A percentile compares a stretch with the other conserved stretches of the same genome.
phyloP scores from a whole-genome alignment of 2,329 filamentous ascomycete species.

The Microsporum ferrugineum region DNA sequence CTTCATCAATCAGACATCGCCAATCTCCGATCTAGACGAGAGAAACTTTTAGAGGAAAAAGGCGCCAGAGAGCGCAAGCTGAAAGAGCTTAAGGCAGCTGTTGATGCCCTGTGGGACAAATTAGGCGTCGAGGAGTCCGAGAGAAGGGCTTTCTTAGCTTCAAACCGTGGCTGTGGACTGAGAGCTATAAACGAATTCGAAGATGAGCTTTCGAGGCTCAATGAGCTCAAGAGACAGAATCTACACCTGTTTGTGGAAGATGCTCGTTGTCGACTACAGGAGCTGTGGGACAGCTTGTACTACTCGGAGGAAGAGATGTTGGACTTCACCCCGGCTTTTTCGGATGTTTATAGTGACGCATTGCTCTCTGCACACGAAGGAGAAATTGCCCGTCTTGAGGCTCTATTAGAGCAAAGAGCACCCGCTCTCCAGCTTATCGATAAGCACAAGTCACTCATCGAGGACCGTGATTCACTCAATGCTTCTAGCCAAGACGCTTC shows the following conservation, averaged over 20 bases:
- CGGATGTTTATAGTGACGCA: slow-evolving; percentile 92
- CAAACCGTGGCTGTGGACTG: slow-evolving; percentile 81
- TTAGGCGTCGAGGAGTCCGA: slow-evolving; percentile 73
- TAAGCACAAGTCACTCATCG: slow-evolving; percentile 66
- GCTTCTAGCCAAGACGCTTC: slow-evolving; percentile 91
- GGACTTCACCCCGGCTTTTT: slow-evolving; percentile 92
- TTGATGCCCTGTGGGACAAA: slow-evolving; percentile 84
- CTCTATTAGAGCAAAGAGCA: slow-evolving; percentile 72
- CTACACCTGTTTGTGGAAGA: slow-evolving; percentile 94
- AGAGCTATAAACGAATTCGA: slow-evolving; percentile 93
- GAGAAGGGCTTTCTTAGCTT: slow-evolving; percentile 71
- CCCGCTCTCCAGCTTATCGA: slow-evolving; percentile 76
- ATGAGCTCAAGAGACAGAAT: slow-evolving; percentile 90
- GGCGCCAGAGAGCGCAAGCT: slow-evolving; percentile 66
- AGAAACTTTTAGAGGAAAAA: slow-evolving; percentile 82
- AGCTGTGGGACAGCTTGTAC: slow-evolving; percentile 88
- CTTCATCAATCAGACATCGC: slow-evolving; percentile 77
- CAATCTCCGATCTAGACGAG: slow-evolving; percentile 59
- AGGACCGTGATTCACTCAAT: slow-evolving; percentile 77
- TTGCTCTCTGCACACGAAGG: slow-evolving; percentile 88
- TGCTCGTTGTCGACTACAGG: slow-evolving; percentile 76
- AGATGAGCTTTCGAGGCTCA: slow-evolving; percentile 72
- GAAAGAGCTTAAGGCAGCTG: slow-evolving; percentile 60
- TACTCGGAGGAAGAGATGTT: slow-evolving; percentile 98
- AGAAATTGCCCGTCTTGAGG: slow-evolving; percentile 72